phyloP scores from a whole-genome alignment of 768 basidiomycete species.

The Lanmaoa pseudosensibilis region DNA sequence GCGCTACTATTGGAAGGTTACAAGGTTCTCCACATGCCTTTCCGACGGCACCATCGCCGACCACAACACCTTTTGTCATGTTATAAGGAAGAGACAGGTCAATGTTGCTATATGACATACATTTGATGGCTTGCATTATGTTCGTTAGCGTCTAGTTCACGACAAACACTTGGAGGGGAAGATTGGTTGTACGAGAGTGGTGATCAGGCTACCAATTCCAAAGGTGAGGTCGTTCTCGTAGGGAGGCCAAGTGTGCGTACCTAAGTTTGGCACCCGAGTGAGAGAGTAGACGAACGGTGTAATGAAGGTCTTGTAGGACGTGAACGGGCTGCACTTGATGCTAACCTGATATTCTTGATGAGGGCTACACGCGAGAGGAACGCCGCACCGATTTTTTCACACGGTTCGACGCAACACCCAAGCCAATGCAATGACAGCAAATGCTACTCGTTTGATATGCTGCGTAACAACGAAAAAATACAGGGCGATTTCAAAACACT shows the following conservation, averaged over 20 bases:
- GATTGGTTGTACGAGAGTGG: conserved; percentile 14
- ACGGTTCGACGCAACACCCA: conserved; percentile 8
- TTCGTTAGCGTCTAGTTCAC: conserved; percentile 17
- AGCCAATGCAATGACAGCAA: conserved; percentile 1
- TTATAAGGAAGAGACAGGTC: conserved; percentile 32
- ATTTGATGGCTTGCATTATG: conserved; percentile 89
- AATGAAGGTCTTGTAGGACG: conserved; percentile 7
- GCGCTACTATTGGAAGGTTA: neutral
- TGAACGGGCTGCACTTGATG: conserved; percentile 27
- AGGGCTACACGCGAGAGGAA: conserved; percentile 17
- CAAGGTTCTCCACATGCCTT: conserved; percentile 59
- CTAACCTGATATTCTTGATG: conserved; percentile 32
- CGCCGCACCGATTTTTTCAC: conserved; percentile 25
- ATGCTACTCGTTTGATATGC: neutral
- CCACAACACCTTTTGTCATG: conserved; percentile 79
- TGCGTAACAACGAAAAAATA: conserved; percentile 20
- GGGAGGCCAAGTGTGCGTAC: neutral
- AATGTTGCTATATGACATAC: conserved; percentile 43
- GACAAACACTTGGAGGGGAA: conserved; percentile 9
- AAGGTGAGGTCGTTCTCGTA: conserved; percentile 11
- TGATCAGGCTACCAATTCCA: conserved; percentile 16
- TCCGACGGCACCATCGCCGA: conserved; percentile 98
- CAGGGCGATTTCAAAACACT: conserved; percentile 32
- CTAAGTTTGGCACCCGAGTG: neutral
- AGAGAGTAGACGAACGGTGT: conserved; percentile 2